A percentile compares a stretch with the other conserved stretches of the same genome.
These are phyloP conservation scores for Lasiosphaeria miniovina DNA, from an alignment of 495 filamentous ascomycete genomes.

Conservation along the genomic window DNA sequence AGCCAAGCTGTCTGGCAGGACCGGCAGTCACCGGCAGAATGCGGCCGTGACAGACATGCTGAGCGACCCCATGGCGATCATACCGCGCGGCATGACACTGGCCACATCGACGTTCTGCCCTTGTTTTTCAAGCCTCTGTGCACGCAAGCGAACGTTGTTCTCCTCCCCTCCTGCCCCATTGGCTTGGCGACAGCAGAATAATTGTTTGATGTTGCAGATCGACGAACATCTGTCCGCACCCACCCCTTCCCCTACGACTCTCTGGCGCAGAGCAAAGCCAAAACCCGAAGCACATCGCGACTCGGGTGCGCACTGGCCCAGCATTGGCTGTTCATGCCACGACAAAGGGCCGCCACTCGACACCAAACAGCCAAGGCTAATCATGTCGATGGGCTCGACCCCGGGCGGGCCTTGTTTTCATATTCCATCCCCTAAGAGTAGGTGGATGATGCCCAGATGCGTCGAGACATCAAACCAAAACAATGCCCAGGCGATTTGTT, in stretches of 20 bases:
- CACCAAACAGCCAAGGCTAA: conserved; percentile 4
- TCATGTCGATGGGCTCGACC: neutral
- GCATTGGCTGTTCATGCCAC: too few relatives aligned
- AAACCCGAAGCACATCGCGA: too few relatives aligned
- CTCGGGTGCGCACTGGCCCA: too few relatives aligned
- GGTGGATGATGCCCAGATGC: neutral
- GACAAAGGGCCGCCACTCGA: neutral
- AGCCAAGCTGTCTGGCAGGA: neutral
- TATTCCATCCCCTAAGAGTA: neutral
- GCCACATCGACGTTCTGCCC: neutral
- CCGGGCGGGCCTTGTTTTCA: neutral
- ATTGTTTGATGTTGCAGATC: conserved; percentile 14
- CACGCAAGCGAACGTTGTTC: neutral
- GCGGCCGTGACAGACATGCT: conserved; percentile 1
- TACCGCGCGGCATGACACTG: conserved; percentile 14
- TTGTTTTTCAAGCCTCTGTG: neutral
- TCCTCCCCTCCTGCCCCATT: neutral
- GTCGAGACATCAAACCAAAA: conserved; percentile 12
- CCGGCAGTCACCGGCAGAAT: conserved; percentile 18
- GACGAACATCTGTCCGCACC: neutral
- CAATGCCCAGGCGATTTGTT: neutral
- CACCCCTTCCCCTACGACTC: neutral
- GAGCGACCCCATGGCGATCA: conserved; percentile 20
- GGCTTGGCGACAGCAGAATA: neutral
- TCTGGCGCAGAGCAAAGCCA: neutral